Percentiles rank a stretch among this genome's conserved stretches.
Conservation (phyloP, 2,329 filamentous ascomycete species). For the Trichophyton rubrum region DNA sequence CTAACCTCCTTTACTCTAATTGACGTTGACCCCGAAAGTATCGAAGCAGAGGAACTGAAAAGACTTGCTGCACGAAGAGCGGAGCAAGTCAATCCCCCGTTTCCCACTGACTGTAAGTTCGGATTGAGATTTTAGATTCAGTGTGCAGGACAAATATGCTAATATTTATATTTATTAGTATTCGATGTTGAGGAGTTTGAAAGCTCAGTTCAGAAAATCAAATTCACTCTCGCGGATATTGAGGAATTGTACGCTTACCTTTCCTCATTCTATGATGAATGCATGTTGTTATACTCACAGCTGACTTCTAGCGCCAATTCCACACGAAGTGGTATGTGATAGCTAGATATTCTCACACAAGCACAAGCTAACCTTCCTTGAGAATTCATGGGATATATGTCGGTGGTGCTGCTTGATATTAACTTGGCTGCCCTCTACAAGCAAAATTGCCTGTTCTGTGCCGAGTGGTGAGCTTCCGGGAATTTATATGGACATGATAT, state of each 20-base stretch:
- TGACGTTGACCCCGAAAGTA: constrained; percentile 37
- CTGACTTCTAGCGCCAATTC: neutral
- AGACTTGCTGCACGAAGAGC: constrained; percentile 31
- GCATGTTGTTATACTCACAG: neutral
- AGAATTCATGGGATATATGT: constrained; percentile 12
- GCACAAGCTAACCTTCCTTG: neutral
- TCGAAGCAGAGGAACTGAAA: constrained; percentile 36
- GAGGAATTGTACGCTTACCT: constrained; percentile 11
- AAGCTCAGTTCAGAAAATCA: constrained; percentile 4
- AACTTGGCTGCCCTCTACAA: constrained; percentile 11
- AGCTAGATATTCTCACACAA: too few relatives aligned
- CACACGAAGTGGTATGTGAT: neutral
- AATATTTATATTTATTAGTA: constrained; percentile 3
- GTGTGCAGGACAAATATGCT: neutral
- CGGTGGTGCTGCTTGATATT: constrained; percentile 11
- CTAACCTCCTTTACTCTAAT: constrained; percentile 33
- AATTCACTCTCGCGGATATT: constrained; percentile 13
- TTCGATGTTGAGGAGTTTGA: constrained; percentile 12
- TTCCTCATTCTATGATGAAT: neutral
- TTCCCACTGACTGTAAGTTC: constrained; percentile 23
- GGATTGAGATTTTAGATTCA: neutral
- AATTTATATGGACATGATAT: neutral
- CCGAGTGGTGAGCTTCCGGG: constrained; percentile 8
- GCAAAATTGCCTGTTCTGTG: constrained; percentile 11
- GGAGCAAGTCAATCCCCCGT: constrained; percentile 36